Conservation (phyloP, 108 stramenopile genomes). For the Pelagomonas calceolata region DNA sequence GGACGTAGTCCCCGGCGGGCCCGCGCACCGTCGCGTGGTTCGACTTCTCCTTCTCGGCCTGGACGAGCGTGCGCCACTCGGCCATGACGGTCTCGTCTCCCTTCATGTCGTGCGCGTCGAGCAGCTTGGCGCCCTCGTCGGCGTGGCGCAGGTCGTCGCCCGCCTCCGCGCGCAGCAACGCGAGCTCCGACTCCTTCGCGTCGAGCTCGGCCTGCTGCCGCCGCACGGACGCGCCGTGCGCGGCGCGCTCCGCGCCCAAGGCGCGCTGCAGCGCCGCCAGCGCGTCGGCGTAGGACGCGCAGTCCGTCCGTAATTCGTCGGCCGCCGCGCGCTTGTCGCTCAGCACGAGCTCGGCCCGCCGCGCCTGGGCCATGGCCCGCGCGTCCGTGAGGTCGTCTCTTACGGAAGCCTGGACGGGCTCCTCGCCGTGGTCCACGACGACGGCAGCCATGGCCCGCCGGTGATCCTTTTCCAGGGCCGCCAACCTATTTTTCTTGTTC, state of each 20-base stretch:
- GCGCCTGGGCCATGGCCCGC: background rate
- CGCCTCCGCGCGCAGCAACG: background rate
- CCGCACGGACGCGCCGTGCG: background rate
- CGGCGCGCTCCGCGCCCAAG: background rate
- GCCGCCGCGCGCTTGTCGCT: background rate
- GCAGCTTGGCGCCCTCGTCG: background rate
- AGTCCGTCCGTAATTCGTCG: background rate
- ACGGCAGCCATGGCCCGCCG: background rate
- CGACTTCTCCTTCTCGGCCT: background rate
- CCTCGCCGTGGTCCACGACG: background rate
- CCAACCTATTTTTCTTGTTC: no score
- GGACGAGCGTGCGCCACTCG: constrained; percentile 1
- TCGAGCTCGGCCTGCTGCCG: constrained; percentile 1
- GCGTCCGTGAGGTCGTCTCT: background rate
- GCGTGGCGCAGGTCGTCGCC: background rate
- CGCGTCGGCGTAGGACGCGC: background rate
- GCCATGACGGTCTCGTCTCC: background rate
- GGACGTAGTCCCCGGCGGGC: no score
- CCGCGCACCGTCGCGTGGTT: background rate
- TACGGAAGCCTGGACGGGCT: background rate
- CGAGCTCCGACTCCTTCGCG: background rate
- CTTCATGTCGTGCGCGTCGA: background rate
- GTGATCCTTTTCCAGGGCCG: background rate
- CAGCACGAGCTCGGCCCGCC: background rate
- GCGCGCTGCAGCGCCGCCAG: background rate